Evolutionary conservation across 306 rosid species (phyloP).

Genomic region (Acmispon strigosus): DNA sequence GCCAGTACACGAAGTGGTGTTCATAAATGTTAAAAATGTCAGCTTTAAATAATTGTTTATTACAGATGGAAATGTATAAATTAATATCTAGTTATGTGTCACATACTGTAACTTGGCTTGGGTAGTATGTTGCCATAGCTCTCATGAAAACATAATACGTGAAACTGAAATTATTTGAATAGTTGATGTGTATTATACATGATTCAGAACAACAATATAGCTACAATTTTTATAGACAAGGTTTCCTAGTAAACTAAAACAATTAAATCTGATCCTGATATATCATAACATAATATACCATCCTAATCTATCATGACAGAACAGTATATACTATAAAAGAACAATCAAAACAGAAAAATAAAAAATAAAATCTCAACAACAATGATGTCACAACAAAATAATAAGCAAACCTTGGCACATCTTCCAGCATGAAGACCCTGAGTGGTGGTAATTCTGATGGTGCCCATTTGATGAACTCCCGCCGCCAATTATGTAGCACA

Average conservation of each 20-base stretch:
- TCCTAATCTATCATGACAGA: too few species aligned
- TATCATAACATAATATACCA: neutral
- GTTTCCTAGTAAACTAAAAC: too few species aligned
- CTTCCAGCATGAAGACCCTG: conserved; percentile 86
- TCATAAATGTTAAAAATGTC: neutral
- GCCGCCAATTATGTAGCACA: conserved; percentile 96
- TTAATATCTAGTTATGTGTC: neutral
- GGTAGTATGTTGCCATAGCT: neutral
- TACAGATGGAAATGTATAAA: neutral
- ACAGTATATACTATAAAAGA: too few species aligned
- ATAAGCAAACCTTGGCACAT: conserved; percentile 64
- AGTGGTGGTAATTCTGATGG: conserved; percentile 85
- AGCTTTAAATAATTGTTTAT: neutral
- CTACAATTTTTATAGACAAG: too few species aligned
- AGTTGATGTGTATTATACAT: too few species aligned
- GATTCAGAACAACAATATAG: too few species aligned
- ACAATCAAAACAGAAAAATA: too few species aligned
- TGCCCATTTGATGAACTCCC: conserved; percentile 85
- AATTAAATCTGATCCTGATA: too few species aligned
- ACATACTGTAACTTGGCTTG: neutral
- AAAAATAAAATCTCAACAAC: too few species aligned
- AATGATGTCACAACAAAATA: conserved; percentile 3
- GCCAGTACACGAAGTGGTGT: neutral
- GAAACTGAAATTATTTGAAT: too few species aligned
- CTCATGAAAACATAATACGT: too few species aligned